These are phyloP conservation scores for Microsporum ferrugineum DNA, from an alignment of 2,329 filamentous ascomycete genomes.

Conservation along the genomic window DNA sequence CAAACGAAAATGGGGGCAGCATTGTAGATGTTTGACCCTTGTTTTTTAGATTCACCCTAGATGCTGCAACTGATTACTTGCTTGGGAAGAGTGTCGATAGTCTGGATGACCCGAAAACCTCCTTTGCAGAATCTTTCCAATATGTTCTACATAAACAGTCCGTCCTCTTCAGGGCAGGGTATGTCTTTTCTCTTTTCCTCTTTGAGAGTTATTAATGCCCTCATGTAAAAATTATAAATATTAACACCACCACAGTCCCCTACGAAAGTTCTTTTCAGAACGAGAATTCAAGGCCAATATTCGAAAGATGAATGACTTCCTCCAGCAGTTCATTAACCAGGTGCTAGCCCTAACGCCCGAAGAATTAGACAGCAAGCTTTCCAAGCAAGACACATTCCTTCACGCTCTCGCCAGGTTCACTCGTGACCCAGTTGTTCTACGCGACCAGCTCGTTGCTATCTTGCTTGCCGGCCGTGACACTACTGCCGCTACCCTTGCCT, in stretches of 20 bases:
- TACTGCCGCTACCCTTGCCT: slow-evolving; percentile 69
- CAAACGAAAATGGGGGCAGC: slow-evolving; percentile 17
- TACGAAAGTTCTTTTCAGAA: slow-evolving; percentile 53
- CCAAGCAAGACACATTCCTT: slow-evolving; percentile 71
- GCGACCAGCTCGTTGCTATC: slow-evolving; percentile 73
- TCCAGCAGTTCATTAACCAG: slow-evolving; percentile 65
- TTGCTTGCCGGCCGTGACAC: slow-evolving; percentile 76
- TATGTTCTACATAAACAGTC: slow-evolving; percentile 66
- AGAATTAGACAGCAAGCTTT: slow-evolving; percentile 59
- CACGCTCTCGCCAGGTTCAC: slow-evolving; percentile 76
- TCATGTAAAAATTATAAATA: not conserved
- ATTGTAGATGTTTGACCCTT: slow-evolving; percentile 63
- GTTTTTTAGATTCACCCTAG: slow-evolving; percentile 72
- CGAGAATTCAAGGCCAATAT: slow-evolving; percentile 53
- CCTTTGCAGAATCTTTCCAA: slow-evolving; percentile 72
- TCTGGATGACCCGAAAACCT: slow-evolving; percentile 48
- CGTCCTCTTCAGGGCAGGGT: slow-evolving; percentile 53
- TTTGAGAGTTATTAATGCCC: not conserved
- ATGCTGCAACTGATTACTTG: slow-evolving; percentile 76
- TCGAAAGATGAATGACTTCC: slow-evolving; percentile 60
- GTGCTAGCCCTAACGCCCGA: slow-evolving; percentile 56
- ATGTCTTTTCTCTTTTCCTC: slow-evolving; percentile 15
- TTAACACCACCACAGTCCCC: slow-evolving; percentile 35
- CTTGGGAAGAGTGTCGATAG: slow-evolving; percentile 62
- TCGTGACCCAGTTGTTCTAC: slow-evolving; percentile 51